phyloP scores from a whole-genome alignment of 306 rosid genomes.

The Styphnolobium japonicum region DNA sequence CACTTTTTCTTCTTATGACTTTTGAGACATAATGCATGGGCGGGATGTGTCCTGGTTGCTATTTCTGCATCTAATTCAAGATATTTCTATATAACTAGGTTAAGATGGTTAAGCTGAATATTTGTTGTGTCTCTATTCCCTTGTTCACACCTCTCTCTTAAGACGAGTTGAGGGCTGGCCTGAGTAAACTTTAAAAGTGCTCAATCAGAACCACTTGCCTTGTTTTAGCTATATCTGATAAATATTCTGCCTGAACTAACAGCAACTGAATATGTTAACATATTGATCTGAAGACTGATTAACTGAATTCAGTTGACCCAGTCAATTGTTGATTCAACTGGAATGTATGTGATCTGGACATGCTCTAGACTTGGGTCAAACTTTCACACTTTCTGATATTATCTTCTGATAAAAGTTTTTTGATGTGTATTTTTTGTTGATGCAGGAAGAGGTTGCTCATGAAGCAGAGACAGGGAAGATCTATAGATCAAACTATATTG shows the following conservation, averaged over 20 bases:
- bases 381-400: slow-evolving; percentile 2
- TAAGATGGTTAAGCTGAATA: background rate
- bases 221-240: slow-evolving; percentile 13
- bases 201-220: background rate
- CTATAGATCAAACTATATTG: slow-evolving; percentile 60
- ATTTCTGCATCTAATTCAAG: background rate
- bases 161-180: background rate
- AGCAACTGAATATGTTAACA: background rate
- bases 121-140: background rate
- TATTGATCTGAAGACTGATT: background rate
- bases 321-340: background rate
- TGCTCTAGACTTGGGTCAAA: background rate
- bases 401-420: background rate
- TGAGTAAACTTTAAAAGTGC: background rate
- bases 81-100: background rate
- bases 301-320: background rate
- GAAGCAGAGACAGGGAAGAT: slow-evolving; percentile 85
- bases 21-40: background rate
- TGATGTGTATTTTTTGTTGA: slow-evolving; percentile 9
- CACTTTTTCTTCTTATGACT: background rate
- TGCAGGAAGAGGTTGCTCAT: slow-evolving; percentile 71
- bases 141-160: background rate
- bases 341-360: background rate
- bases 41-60: background rate
- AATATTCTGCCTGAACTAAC: background rate